phyloP scores from a whole-genome alignment of 495 filamentous ascomycete species.

The Terfezia boudieri region DNA sequence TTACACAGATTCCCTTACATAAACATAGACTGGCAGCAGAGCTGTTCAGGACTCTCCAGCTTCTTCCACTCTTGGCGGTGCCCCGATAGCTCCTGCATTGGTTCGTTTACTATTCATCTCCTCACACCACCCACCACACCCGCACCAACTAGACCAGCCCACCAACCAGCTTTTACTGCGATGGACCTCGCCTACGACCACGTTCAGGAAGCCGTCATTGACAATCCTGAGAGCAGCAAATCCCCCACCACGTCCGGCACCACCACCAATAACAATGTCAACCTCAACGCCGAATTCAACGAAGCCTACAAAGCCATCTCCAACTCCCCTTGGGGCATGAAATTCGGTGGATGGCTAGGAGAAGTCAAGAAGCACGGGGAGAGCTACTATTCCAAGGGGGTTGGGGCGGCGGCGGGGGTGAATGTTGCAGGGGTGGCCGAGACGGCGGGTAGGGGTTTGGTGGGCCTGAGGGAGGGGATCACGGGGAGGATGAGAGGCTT shows the following conservation, averaged over 20 bases:
- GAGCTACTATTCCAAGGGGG: slow-evolving; percentile 60
- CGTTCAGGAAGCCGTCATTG: slow-evolving; percentile 64
- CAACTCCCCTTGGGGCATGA: slow-evolving; percentile 69
- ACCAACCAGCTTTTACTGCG: not conserved
- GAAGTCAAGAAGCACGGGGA: slow-evolving; percentile 76
- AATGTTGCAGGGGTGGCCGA: slow-evolving; percentile 50
- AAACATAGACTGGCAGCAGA: too few species aligned
- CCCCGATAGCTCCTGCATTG: too few species aligned
- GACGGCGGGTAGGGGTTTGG: slow-evolving; percentile 67
- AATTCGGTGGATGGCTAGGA: slow-evolving; percentile 69
- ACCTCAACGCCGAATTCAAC: slow-evolving; percentile 71
- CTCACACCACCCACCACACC: too few species aligned
- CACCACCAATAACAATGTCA: slow-evolving; percentile 24
- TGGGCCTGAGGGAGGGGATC: slow-evolving; percentile 42
- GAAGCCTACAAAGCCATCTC: slow-evolving; percentile 90
- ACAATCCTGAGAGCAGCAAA: slow-evolving; percentile 24
- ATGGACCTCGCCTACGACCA: slow-evolving; percentile 99
- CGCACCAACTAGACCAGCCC: too few species aligned
- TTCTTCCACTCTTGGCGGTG: too few species aligned
- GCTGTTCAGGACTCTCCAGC: too few species aligned
- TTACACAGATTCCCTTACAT: too few species aligned
- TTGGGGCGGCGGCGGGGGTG: slow-evolving; percentile 46
- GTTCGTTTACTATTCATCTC: too few species aligned
- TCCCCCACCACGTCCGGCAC: not conserved
- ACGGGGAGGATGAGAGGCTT: slow-evolving; percentile 40